phyloP scores from a whole-genome alignment of 2,329 filamentous ascomycete species.

The Xylaria sp. region DNA sequence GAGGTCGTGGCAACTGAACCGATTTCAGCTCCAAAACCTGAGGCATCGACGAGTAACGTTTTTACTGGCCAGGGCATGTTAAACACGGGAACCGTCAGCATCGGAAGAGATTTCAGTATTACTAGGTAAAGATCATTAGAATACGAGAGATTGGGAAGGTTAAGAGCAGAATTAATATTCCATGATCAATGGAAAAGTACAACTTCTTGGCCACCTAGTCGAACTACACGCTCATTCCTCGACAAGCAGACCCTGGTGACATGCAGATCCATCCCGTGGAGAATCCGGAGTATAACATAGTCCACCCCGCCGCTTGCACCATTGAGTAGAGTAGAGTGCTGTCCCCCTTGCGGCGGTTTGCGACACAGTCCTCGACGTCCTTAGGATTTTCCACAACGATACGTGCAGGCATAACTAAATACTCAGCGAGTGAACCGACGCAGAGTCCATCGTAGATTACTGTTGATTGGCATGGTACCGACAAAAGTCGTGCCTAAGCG shows the following conservation, averaged over 20 bases:
- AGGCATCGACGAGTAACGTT: background rate
- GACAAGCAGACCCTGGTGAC: constrained; percentile 36
- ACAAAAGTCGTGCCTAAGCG: constrained; percentile 38
- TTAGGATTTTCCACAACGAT: constrained; percentile 39
- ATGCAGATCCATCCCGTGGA: constrained; percentile 28
- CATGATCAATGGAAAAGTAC: too few species aligned
- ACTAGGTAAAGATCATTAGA: background rate
- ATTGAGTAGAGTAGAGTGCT: constrained; percentile 33
- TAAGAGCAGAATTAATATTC: background rate
- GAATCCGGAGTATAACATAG: constrained; percentile 31
- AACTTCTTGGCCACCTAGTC: constrained; percentile 37
- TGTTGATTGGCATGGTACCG: constrained; percentile 40
- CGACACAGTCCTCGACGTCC: constrained; percentile 23
- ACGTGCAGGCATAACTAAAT: constrained; percentile 42
- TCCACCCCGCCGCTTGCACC: constrained; percentile 38
- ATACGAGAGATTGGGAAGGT: too few species aligned
- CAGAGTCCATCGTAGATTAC: constrained; percentile 40
- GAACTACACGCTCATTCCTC: constrained; percentile 32
- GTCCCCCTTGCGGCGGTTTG: constrained; percentile 32
- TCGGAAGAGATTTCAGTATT: background rate
- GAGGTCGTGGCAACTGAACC: background rate
- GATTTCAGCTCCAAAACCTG: background rate
- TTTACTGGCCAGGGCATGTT: background rate
- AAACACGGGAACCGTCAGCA: background rate
- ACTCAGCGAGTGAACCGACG: constrained; percentile 44